Base-by-base conservation (phyloP, 2,329 filamentous ascomycete species). In the Ophidiomyces ophidiicola region DNA sequence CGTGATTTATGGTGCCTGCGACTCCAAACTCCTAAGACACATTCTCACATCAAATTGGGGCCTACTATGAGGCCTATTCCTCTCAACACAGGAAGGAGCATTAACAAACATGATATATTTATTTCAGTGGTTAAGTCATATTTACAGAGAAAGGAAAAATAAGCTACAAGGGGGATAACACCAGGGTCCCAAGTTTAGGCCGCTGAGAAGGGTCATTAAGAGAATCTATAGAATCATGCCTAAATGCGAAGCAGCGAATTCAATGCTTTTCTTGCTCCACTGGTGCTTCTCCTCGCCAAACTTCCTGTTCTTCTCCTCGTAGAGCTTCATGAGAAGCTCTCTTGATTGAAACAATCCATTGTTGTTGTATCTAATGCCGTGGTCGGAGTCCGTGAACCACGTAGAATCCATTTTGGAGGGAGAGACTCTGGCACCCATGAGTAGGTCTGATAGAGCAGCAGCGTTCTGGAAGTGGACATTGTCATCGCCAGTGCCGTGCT, bases 401-500 rank as follows among this genome's bases (percentile, higher is more conserved):
- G 76, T 69, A 59, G 74, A 71, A 51, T 74, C 66, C 64, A 82
- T 65, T 62, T 78, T 75, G 42, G 69, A 62, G 0, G 76, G 73
- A 0, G 69, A 67, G 0, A 82, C 73, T 0, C 70, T 71, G 0
- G 59, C 68, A 0, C 69, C 68, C 21, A 81, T 72, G 0, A 82
- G 57, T 15, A 76, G 54, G 48, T 82, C 76, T 0, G 76, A 59
- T 23, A 82, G 55, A 1, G 70, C 74, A 0, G 76, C 77, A 0
- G 70, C 51, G 45, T 82, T 74, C 58, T 82, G 77, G 53, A 78
- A 81, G 51, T 82, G 78, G 10, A 82, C 78, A 36, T 82, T 82
- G 48, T 82, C 78, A 46, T 82, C 78, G 0, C 76, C 77, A 0
- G 74, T 73, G 0, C 78, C 78, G 50, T 82, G 78, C 44, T 77